phyloP scores from a whole-genome alignment of 106 monocot species.

The Platanthera zijinensis region DNA sequence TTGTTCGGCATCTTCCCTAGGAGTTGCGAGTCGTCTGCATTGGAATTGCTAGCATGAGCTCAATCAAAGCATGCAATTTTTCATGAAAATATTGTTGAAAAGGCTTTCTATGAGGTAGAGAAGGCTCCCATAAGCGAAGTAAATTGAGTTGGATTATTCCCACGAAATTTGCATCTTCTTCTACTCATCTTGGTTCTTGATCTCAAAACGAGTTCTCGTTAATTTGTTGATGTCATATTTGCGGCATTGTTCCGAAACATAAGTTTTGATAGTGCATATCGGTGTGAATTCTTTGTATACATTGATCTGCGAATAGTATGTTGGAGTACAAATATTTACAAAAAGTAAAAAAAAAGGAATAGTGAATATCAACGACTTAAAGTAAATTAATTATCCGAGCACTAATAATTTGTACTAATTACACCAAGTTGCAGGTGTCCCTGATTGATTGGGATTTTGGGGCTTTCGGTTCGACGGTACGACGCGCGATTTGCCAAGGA shows the following conservation, averaged over 20 bases:
- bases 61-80: conserved; percentile 80
- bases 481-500: too few species aligned
- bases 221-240: conserved; percentile 41
- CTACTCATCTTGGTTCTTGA: not conserved
- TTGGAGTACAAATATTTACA: too few species aligned
- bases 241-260: conserved; percentile 94
- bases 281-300: conserved; percentile 61
- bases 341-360: too few species aligned
- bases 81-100: conserved; percentile 62
- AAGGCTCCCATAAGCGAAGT: conserved; percentile 91
- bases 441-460: too few species aligned
- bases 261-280: conserved; percentile 54
- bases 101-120: conserved; percentile 85
- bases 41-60: conserved; percentile 47
- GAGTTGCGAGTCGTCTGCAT: conserved; percentile 37
- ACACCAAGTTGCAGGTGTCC: too few species aligned
- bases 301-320: too few species aligned
- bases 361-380: too few species aligned
- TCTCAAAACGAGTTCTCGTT: not conserved
- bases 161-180: not conserved
- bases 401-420: too few species aligned
- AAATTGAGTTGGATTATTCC: not conserved
- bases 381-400: too few species aligned
- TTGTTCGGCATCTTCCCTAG: conserved; percentile 10
- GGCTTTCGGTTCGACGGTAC: too few species aligned